A percentile compares a stretch with the other conserved stretches of the same genome.
Conservation (phyloP, 2,329 filamentous ascomycete genomes). For the Colletotrichum siamense region DNA sequence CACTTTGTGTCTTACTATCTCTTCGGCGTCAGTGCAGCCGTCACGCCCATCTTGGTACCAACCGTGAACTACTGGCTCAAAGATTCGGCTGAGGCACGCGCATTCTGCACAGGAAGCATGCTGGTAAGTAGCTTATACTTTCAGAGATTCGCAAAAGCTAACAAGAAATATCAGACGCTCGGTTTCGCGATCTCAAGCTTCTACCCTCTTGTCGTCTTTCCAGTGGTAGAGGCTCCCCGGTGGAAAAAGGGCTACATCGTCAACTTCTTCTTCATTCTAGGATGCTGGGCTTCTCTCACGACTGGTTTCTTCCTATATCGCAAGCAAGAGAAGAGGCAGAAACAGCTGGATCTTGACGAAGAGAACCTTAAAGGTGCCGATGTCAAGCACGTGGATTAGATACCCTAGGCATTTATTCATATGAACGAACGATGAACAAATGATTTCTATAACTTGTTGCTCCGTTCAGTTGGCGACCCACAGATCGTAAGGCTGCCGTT, state of each 20-base stretch:
- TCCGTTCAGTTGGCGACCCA: not conserved
- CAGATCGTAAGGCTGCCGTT: not conserved
- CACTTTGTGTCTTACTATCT: constrained; percentile 26
- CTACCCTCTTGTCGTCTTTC: constrained; percentile 24
- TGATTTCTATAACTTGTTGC: not conserved
- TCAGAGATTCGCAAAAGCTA: not conserved
- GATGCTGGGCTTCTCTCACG: constrained; percentile 14
- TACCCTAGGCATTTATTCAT: not conserved
- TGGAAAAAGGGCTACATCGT: constrained; percentile 29
- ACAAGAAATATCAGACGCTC: constrained; percentile 7
- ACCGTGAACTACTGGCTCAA: constrained; percentile 29
- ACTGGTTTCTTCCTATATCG: constrained; percentile 14
- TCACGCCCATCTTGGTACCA: constrained; percentile 28
- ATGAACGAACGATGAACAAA: not conserved
- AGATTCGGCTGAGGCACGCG: constrained; percentile 27
- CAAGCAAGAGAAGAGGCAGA: constrained; percentile 10
- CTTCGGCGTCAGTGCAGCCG: constrained; percentile 27
- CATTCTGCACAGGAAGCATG: constrained; percentile 28
- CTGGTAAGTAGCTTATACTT: not conserved
- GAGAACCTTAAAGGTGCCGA: constrained; percentile 2
- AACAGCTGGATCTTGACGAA: not conserved
- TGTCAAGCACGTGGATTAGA: constrained; percentile 11
- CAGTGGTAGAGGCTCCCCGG: constrained; percentile 24
- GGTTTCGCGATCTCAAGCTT: constrained; percentile 25
- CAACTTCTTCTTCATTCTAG: constrained; percentile 24